Conservation (phyloP, 1,139 yeast species). For the Hansenula anomala region DNA sequence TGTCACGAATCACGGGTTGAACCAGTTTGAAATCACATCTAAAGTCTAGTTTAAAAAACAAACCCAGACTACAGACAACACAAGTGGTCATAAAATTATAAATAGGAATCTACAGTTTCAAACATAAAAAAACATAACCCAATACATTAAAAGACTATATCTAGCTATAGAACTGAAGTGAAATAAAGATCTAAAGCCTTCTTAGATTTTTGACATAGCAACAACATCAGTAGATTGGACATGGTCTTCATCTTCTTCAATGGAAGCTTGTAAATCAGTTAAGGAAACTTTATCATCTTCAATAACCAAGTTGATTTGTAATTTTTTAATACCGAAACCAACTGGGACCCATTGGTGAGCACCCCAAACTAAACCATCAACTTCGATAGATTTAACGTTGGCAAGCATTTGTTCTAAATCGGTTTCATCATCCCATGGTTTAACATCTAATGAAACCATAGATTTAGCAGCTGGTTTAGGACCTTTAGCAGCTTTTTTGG, state of each 20-base stretch:
- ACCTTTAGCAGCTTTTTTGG: conserved; percentile 87
- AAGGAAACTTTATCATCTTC: conserved; percentile 95
- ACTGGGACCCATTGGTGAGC: conserved; percentile 94
- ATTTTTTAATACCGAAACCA: conserved; percentile 99
- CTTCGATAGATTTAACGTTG: conserved; percentile 75
- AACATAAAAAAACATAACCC: conserved; percentile 1
- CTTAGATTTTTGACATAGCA: conserved; percentile 96
- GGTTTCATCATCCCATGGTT: conserved; percentile 99
- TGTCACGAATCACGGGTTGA: no score
- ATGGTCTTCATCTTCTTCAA: conserved; percentile 98
- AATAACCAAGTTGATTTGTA: conserved; percentile 96
- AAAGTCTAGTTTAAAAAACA: no score
- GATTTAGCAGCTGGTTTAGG: conserved; percentile 99
- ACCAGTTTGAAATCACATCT: no score
- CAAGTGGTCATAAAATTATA: no score
- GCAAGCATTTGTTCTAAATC: conserved; percentile 84
- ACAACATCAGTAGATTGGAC: conserved; percentile 98
- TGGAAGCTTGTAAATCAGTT: conserved; percentile 77
- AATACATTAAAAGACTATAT: conserved; percentile 3
- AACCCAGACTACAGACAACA: no score
- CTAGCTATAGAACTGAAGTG: conserved; percentile 4
- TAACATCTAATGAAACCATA: conserved; percentile 91
- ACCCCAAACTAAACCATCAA: conserved; percentile 98
- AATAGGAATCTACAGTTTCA: background rate
- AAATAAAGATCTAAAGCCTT: background rate